A percentile compares a stretch with the other conserved stretches of the same genome.
Conservation (phyloP, 2,329 filamentous ascomycete genomes). For the Bipolaris oryzae region DNA sequence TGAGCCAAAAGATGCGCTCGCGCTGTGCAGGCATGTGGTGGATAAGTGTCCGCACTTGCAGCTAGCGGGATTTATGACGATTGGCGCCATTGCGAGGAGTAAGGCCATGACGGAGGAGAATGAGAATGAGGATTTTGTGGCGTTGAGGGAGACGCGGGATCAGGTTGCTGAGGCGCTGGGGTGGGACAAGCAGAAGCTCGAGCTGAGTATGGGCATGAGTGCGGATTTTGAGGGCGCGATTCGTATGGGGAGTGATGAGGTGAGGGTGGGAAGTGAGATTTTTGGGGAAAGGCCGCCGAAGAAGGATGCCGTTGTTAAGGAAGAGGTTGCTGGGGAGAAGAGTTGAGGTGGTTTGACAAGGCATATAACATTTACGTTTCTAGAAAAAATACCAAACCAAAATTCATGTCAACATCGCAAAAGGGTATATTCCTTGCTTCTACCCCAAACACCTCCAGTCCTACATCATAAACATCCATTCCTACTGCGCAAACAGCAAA, state of each 20-base stretch:
- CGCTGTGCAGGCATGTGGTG: slow-evolving; percentile 72
- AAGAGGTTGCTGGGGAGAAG: slow-evolving; percentile 27
- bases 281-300: slow-evolving; percentile 84
- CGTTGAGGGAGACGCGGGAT: slow-evolving; percentile 72
- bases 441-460: background rate
- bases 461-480: background rate
- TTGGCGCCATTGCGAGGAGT: slow-evolving; percentile 89
- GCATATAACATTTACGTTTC: no score
- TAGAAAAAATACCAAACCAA: no score
- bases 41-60: slow-evolving; percentile 74
- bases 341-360: slow-evolving; percentile 14
- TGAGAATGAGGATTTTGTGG: slow-evolving; percentile 90
- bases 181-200: slow-evolving; percentile 63
- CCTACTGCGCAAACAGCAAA: slow-evolving; percentile 54
- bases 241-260: slow-evolving; percentile 81
- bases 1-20: slow-evolving; percentile 66
- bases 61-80: slow-evolving; percentile 91
- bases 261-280: slow-evolving; percentile 90
- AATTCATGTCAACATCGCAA: background rate
- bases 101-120: slow-evolving; percentile 70
- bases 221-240: slow-evolving; percentile 93
- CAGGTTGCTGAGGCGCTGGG: slow-evolving; percentile 68
- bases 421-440: background rate
- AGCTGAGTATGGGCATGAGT: slow-evolving; percentile 99
- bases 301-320: slow-evolving; percentile 73